Base-by-base conservation (phyloP, 768 basidiomycete species). In the Megacollybia marginata region DNA sequence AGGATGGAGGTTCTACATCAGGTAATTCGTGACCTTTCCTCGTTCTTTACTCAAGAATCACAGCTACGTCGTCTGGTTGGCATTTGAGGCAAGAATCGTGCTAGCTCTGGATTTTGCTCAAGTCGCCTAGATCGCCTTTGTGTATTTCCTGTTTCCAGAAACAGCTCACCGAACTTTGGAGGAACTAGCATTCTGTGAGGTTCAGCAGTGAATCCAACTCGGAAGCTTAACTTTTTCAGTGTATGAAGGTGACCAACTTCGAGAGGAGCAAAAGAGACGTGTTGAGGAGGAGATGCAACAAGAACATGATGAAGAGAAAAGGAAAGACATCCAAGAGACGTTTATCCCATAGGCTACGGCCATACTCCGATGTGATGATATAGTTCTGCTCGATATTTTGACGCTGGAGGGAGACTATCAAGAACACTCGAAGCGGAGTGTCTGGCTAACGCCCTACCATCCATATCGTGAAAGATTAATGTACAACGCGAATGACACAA, bases 91-190 rank as follows among this genome's bases (percentile, higher is more conserved):
- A 28, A 28, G 23, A 28, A 28, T 28, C 23, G 23, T 28, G 23
- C 23, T n/a, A 28, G 6, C 23, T 28, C 6, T 28, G 23, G 23
- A 28, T 28, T 28, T 28, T 6, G 23, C 23, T 28, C 4, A 28
- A 2, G 23, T 28, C 6, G 2, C 23, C 23, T 6, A 28, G 23
- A 28, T 79, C 42, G 45, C 71, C 34, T 78, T 80, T 56, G 72
- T 82, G 20, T 83, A 68, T 62, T 79, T 83, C 67, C 55, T 82
- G 15, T 81, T 82, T 75, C 79, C 78, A 3, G 82, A 82, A 62
- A 83, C 82, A 0, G 64, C 71, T 8, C 64, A 71, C 8, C 69
- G 72, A 38, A 72, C 76, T 9, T 67, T 81, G 33, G 79, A 82
- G 57, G 80, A 82, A 59, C 69, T 82, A 18, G 73, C 79, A 0